Evolutionary conservation across 352 stramenopile species (phyloP), one percentile per base, ranked within the genome.

Genomic region (Phytopythium boreale): DNA sequence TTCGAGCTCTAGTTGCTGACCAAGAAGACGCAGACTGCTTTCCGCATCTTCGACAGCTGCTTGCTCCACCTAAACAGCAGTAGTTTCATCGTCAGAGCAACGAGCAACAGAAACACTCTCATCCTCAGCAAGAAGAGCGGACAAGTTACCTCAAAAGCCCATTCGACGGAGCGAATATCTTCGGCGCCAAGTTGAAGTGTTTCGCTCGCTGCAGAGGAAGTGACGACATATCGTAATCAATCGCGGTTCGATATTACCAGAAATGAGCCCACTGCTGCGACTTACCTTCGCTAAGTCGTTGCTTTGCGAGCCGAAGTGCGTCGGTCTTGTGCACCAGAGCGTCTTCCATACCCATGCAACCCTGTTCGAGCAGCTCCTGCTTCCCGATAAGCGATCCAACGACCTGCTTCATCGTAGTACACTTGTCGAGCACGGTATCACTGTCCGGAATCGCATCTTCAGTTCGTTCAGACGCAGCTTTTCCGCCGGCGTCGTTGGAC

Each of bases 341-440:
- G n/a, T 79, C 72, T 67, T 76, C 72, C 51, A 72, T 46, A 12
- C 27, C 53, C 69, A 76, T 76, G 11, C 59, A 69, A 15, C 20
- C 59, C 26, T 68, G 56, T 43, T 79, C 72, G 4, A 79, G 41
- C 22, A 44, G 60, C 31, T 59, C 24, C 15, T 64, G 63, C 50
- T 76, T 79, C 47, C 74, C 61, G 15, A 44, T 47, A 24, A 79
- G 47, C 8, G 59, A 67, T 11, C 63, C 39, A 17, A 79, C 53
- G 37, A 79, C 59, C 2, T 66, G 53, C 29, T 70, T 71, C 44
- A 79, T 39, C 53, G 76, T 53, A 10, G 15, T 37, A 60, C 72
- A 76, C 46, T 52, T 52, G 7, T 17, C 46, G n/a, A 20, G 11
- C 7, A 52, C 46, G 10, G 46, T 22, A 14, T 0, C 46, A 10